A percentile compares a stretch with the other conserved stretches of the same genome.
Evolutionary conservation across 176 grass and related monocot species (phyloP).

Genomic region (Aegilops umbellulata): DNA sequence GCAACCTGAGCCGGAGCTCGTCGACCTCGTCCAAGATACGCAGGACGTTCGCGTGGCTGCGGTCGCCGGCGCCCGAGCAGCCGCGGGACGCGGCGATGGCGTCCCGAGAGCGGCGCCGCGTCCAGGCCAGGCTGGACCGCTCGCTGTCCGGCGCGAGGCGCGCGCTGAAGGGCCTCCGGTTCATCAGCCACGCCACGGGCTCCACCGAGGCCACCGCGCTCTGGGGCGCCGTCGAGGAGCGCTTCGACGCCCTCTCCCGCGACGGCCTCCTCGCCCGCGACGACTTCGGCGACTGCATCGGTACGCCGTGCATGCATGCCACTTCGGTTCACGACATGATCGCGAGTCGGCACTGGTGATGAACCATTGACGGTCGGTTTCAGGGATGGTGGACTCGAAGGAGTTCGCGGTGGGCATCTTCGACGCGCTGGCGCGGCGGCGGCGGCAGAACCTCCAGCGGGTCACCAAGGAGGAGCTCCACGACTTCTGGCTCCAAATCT

Average conservation of each 20-base stretch:
- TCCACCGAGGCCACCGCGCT: slow-evolving; percentile 34
- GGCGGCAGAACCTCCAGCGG: slow-evolving; percentile 69
- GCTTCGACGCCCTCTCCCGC: slow-evolving; percentile 55
- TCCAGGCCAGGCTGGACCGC: slow-evolving; percentile 60
- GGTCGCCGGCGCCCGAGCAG: slow-evolving; percentile 30
- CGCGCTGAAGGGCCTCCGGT: slow-evolving; percentile 73
- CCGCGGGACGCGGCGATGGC: slow-evolving; percentile 35
- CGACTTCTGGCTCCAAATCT: slow-evolving; percentile 99
- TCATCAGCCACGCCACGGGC: slow-evolving; percentile 73
- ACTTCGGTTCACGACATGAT: too few species aligned
- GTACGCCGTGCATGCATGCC: slow-evolving; percentile 1
- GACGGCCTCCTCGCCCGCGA: slow-evolving; percentile 79
- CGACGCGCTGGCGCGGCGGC: slow-evolving; percentile 75
- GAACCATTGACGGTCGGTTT: not conserved
- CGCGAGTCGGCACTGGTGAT: not conserved
- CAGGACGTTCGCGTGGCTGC: slow-evolving; percentile 78
- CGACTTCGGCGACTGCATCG: slow-evolving; percentile 92
- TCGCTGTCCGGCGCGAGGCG: slow-evolving; percentile 53
- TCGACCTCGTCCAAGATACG: slow-evolving; percentile 77
- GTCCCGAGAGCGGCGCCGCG: slow-evolving; percentile 58
- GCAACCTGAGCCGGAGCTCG: slow-evolving; percentile 60
- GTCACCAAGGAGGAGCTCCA: slow-evolving; percentile 88
- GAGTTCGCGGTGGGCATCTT: slow-evolving; percentile 88
- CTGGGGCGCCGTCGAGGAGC: slow-evolving; percentile 66
- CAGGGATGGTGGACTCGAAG: slow-evolving; percentile 95